Conservation (phyloP, 1,284 basidiomycete genomes). For the Boletus semigastroideus region DNA sequence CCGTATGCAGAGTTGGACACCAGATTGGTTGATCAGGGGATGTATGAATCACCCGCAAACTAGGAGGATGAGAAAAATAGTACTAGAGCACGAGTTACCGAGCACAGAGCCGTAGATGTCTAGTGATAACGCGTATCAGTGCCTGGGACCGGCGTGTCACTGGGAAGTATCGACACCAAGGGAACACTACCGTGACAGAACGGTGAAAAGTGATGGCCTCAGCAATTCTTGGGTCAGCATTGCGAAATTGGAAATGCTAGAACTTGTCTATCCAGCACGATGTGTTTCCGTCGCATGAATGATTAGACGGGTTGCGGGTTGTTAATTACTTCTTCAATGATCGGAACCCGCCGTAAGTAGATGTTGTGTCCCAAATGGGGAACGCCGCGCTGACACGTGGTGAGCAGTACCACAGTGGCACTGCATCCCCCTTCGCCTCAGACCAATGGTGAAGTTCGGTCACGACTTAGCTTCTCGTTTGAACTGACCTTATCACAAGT, state of each 20-base stretch:
- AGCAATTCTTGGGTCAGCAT: neutral
- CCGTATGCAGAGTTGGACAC: neutral
- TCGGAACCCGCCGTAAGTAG: too few relatives aligned
- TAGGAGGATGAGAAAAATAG: neutral
- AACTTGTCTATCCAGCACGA: neutral
- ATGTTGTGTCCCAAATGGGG: too few relatives aligned
- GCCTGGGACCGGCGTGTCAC: neutral
- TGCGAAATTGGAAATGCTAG: neutral
- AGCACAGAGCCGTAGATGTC: neutral
- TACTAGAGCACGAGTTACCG: neutral
- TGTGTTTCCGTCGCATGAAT: neutral
- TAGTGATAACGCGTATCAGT: neutral
- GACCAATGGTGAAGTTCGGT: constrained; percentile 15
- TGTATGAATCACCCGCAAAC: neutral
- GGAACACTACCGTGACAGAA: neutral
- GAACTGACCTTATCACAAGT: constrained; percentile 50
- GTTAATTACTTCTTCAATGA: too few relatives aligned
- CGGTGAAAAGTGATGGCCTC: neutral
- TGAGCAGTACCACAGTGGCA: neutral
- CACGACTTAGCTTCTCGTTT: too few relatives aligned
- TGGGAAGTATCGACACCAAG: neutral
- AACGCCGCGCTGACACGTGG: constrained; percentile 4
- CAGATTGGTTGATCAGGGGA: neutral
- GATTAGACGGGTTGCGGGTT: neutral
- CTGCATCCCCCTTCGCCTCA: neutral